These are phyloP conservation scores for Clitopilus hobsonii DNA, from an alignment of 768 basidiomycete genomes.

Conservation along the genomic window DNA sequence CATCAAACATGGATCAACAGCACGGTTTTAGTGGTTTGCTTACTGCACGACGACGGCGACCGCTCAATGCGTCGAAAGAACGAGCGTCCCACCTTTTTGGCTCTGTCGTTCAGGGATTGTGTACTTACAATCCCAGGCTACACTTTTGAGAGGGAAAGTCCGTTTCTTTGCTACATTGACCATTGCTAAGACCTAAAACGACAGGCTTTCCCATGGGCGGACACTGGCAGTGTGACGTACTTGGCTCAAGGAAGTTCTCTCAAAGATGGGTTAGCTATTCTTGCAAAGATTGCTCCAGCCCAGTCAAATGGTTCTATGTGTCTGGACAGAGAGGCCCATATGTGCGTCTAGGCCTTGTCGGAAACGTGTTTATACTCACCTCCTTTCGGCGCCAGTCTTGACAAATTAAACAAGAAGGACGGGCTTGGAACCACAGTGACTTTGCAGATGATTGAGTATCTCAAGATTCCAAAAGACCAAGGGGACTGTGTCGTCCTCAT, in stretches of 20 bases:
- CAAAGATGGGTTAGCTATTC: constrained; percentile 62
- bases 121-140: constrained; percentile 68
- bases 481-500: constrained; percentile 72
- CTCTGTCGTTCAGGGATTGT: constrained; percentile 52
- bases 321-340: constrained; percentile 68
- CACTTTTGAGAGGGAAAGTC: constrained; percentile 60
- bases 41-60: background rate
- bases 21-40: background rate
- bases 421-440: constrained; percentile 34
- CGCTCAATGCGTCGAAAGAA: constrained; percentile 46
- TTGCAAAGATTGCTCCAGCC: constrained; percentile 71
- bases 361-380: background rate
- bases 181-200: background rate
- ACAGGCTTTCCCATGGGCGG: constrained; percentile 63
- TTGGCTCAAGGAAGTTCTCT: constrained; percentile 66
- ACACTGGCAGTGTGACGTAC: constrained; percentile 68
- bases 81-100: constrained; percentile 53
- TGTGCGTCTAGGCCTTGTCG: constrained; percentile 36
- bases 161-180: constrained; percentile 5
- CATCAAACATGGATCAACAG: background rate
- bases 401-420: background rate
- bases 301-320: constrained; percentile 71
- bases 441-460: constrained; percentile 58
- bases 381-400: constrained; percentile 1
- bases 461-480: constrained; percentile 59